Evolutionary conservation across 352 stramenopile genomes (phyloP).

Genomic region (Blastocystis sp.): DNA sequence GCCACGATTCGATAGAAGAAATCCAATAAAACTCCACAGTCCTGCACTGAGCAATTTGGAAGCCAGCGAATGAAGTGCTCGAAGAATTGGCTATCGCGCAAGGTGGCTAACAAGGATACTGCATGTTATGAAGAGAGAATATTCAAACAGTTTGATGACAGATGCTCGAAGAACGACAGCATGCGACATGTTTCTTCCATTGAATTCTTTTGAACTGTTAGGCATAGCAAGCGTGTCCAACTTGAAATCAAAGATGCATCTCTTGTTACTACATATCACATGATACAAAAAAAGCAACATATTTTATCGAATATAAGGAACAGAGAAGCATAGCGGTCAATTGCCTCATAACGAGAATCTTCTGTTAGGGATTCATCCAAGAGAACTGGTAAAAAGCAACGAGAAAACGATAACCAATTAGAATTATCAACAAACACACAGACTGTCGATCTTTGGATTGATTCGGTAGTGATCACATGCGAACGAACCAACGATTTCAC

Average conservation of each 20-base stretch:
- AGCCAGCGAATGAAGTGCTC: background rate
- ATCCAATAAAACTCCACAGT: background rate
- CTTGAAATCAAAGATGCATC: background rate
- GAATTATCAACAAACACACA: background rate
- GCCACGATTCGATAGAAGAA: background rate
- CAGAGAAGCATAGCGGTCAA: background rate
- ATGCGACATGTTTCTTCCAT: too few relatives aligned
- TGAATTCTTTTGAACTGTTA: background rate
- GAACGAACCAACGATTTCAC: too few relatives aligned
- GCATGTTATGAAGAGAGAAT: too few relatives aligned
- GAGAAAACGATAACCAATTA: background rate
- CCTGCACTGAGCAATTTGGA: background rate
- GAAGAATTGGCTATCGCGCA: background rate
- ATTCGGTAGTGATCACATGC: too few relatives aligned
- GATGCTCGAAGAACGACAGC: too few relatives aligned
- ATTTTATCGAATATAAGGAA: constrained; percentile 14
- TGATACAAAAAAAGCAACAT: background rate
- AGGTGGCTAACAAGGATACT: background rate
- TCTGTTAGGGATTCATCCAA: background rate
- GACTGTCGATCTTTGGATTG: background rate
- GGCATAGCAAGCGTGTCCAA: background rate
- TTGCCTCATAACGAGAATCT: background rate
- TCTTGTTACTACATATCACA: background rate
- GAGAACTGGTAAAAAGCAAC: background rate
- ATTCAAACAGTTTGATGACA: too few relatives aligned